Evolutionary conservation across 176 grass and related monocot genomes (phyloP).

Genomic region (Avena eriantha): DNA sequence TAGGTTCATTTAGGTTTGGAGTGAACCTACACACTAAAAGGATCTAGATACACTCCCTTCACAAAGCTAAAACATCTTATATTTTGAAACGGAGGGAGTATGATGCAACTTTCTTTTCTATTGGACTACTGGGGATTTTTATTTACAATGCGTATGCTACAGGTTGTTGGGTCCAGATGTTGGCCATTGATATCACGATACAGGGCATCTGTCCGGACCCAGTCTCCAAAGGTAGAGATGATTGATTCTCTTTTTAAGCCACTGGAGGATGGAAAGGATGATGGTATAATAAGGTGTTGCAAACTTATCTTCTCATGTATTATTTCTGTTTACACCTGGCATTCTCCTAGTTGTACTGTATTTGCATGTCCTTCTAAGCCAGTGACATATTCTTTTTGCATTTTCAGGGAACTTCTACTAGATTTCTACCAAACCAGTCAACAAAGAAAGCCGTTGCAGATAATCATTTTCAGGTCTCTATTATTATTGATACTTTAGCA

Average conservation of each 20-base stretch:
- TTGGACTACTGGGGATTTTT: not conserved
- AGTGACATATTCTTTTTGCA: conserved; percentile 26
- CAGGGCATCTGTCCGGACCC: conserved; percentile 76
- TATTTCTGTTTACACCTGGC: conserved; percentile 14
- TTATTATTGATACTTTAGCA: conserved; percentile 9
- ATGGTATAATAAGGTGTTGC: conserved; percentile 74
- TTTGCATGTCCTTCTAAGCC: not conserved
- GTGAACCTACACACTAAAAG: too few species aligned
- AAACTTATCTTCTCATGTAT: conserved; percentile 17
- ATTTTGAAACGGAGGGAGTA: not conserved
- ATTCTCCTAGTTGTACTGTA: conserved; percentile 28
- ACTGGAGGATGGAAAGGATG: conserved; percentile 59
- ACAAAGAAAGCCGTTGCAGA: conserved; percentile 58
- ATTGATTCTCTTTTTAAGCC: conserved; percentile 81
- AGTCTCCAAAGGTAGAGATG: conserved; percentile 73
- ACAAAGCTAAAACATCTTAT: too few species aligned
- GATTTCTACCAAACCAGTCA: conserved; percentile 69
- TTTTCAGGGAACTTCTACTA: conserved; percentile 71
- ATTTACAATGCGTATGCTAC: not conserved
- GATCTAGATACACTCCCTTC: too few species aligned
- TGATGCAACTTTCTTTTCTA: conserved; percentile 23
- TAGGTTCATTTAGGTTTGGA: too few species aligned
- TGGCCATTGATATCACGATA: conserved; percentile 77
- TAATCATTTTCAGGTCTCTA: conserved; percentile 77
- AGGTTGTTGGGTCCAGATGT: conserved; percentile 77